These are phyloP conservation scores for Cladophialophora psammophila DNA, from an alignment of 2,329 filamentous ascomycete genomes.

Conservation along the genomic window DNA sequence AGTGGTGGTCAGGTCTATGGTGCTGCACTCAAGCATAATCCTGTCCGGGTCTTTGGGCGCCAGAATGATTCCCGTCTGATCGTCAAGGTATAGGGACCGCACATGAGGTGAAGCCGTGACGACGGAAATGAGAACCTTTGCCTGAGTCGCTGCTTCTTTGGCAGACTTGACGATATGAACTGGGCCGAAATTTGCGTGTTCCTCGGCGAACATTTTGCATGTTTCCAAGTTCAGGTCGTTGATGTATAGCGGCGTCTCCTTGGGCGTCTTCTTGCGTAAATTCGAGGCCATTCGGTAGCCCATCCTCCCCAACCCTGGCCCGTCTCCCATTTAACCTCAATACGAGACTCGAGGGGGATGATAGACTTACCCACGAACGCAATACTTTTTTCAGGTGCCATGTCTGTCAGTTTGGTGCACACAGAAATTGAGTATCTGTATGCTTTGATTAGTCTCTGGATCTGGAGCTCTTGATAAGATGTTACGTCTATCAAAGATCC, in stretches of 20 bases:
- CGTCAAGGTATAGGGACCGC: conserved; percentile 12
- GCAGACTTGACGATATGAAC: conserved; percentile 13
- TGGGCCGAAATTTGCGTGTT: conserved; percentile 3
- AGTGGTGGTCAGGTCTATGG: neutral
- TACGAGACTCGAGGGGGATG: no score
- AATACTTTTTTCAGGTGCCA: no score
- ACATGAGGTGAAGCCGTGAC: conserved; percentile 9
- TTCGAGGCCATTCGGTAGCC: no score
- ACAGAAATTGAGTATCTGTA: no score
- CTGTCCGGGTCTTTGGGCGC: conserved; percentile 7
- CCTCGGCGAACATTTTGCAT: neutral
- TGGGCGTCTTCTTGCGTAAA: conserved; percentile 9
- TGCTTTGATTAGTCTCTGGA: no score
- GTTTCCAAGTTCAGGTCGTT: neutral
- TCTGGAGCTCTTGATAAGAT: no score
- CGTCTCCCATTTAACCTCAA: no score
- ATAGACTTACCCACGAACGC: no score
- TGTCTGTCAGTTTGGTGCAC: no score
- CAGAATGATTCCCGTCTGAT: conserved; percentile 9
- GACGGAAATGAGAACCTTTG: conserved; percentile 14
- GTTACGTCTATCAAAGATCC: no score
- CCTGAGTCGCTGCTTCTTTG: conserved; percentile 18
- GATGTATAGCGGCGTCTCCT: neutral
- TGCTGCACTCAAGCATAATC: conserved; percentile 21
- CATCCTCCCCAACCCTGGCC: no score